phyloP scores from a whole-genome alignment of 805 yeast species.

The Hanseniaspora vineae region DNA sequence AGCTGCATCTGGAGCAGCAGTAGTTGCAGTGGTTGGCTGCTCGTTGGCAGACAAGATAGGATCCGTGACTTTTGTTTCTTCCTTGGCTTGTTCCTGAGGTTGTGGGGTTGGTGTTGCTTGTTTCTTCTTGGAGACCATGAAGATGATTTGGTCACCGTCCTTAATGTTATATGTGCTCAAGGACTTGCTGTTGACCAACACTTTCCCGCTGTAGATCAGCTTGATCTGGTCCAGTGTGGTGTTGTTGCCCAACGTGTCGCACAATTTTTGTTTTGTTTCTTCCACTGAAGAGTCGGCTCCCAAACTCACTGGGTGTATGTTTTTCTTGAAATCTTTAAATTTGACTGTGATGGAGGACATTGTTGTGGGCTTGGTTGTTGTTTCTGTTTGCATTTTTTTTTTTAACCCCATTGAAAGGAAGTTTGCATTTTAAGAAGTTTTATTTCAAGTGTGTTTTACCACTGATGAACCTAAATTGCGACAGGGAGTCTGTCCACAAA shows the following conservation, averaged over 20 bases:
- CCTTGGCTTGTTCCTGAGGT: slow-evolving; percentile 11
- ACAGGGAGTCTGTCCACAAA: too few species aligned
- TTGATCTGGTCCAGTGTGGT: slow-evolving; percentile 44
- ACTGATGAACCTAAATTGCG: too few species aligned
- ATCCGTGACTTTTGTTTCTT: slow-evolving; percentile 17
- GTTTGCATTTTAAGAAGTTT: too few species aligned
- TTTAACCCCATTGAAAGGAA: too few species aligned
- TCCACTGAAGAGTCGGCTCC: slow-evolving; percentile 54
- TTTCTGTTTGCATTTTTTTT: too few species aligned
- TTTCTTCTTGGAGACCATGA: slow-evolving; percentile 14
- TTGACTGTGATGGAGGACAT: slow-evolving; percentile 29
- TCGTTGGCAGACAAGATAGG: slow-evolving; percentile 17
- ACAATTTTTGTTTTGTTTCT: slow-evolving; percentile 60
- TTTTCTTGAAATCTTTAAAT: slow-evolving; percentile 88
- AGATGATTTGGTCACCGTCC: slow-evolving; percentile 21
- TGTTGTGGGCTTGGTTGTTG: not conserved
- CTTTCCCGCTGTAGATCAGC: slow-evolving; percentile 86
- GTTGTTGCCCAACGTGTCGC: slow-evolving; percentile 33
- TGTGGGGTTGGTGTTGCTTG: slow-evolving; percentile 15
- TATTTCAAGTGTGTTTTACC: too few species aligned
- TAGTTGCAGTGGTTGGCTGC: slow-evolving; percentile 15
- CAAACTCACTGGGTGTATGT: slow-evolving; percentile 67
- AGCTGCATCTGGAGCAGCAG: slow-evolving; percentile 12
- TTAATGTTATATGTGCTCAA: slow-evolving; percentile 65
- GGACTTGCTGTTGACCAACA: slow-evolving; percentile 70